Base-by-base conservation (phyloP, 2,329 filamentous ascomycete species). In the Pestalotiopsis fici region DNA sequence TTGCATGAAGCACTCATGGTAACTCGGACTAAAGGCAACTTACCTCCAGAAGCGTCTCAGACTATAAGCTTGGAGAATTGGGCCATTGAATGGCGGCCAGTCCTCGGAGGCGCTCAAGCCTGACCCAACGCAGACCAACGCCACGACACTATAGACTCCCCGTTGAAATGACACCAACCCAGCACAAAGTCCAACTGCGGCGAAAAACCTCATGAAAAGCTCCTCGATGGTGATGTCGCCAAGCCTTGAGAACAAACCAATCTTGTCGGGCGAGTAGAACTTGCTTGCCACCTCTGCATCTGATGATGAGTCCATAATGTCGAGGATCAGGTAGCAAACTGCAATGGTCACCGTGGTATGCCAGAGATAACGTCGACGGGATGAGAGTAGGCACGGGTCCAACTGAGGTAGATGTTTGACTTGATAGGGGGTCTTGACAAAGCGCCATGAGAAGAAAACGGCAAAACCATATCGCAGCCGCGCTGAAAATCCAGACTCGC, bases 361-460 rank as follows among this genome's bases (percentile, higher is more conserved):
- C 0, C 7, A 6, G 9, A 50, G n/a, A 50, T 50, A 23, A 18
- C 43, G 43, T 23, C 15, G 15, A 11, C n/a, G 43, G 7, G 43
- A 50, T n/a, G 43, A 50, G 9, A 15, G 43, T 18, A 50, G 2
- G 9, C 21, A 9, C 2, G 23, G n/a, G 66, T 60, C 54, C 15
- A 68, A 28, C 35, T 28, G 50, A 4, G 64, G 64, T 1, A 65
- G 6, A 25, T 47, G 61, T 31, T 62, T 64, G 37, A 55, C 43
- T 11, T 68, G 66, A n/a, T 66, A 62, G 23, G 66, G 64, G 4
- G 68, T 69, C 37, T 68, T 69, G 39, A 66, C 54, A 21, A 69
- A 69, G 37, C 68, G 68, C 66, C 66, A 68, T n/a, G 66, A 69
- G 55, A 67, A 68, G 64, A 69, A 64, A 13, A 65, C 56, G 31